Evolutionary conservation across 2,329 filamentous ascomycete genomes (phyloP), one percentile per base, ranked within the genome.

Genomic region (Aspergillus unguis): DNA sequence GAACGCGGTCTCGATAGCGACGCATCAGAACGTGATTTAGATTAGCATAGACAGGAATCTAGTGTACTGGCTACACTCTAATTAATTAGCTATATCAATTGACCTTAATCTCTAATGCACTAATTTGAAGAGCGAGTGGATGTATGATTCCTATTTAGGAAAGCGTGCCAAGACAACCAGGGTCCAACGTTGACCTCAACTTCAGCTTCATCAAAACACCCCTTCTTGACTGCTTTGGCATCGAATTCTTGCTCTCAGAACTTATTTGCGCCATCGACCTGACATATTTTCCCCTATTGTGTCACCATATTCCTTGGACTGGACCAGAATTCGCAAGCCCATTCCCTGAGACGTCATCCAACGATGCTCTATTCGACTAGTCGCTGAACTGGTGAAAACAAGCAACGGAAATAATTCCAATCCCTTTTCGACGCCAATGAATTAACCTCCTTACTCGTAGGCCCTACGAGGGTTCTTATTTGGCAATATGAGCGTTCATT

Each of bases 401-500:
- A 41, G 28, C 28, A 23, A 32, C n/a, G 7, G 4, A n/a, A 8
- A 7, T 6, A 29, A 23, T 11, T 40, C 25, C 7, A 23, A 10
- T 29, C 26, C 26, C 36, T 47, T 33, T 35, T 17, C 31, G 17
- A 17, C 17, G 1, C 17, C 17, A 17, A 7, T 47, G 35, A 32
- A 38, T 7, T 40, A 47, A 5, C 28, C 7, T 23, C n/a, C 26
- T 10, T 31, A n/a, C n/a, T 46, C n/a, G 27, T 31, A 7, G 44
- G 35, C 44, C 40, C 26, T 31, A 23, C 17, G 23, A 31, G 27
- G 23, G 35, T 5, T 27, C 3, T 6, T 25, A 9, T 11, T 26
- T 17, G 31, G 42, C 54, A 59, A 33, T 28, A 73, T 73, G 71
- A 70, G 65, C 47, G 56, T 66, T 33, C 58, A 66, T 48, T 59